These are phyloP conservation scores for Picochlorum sp. DNA, from an alignment of 139 green algal species.

Conservation along the genomic window DNA sequence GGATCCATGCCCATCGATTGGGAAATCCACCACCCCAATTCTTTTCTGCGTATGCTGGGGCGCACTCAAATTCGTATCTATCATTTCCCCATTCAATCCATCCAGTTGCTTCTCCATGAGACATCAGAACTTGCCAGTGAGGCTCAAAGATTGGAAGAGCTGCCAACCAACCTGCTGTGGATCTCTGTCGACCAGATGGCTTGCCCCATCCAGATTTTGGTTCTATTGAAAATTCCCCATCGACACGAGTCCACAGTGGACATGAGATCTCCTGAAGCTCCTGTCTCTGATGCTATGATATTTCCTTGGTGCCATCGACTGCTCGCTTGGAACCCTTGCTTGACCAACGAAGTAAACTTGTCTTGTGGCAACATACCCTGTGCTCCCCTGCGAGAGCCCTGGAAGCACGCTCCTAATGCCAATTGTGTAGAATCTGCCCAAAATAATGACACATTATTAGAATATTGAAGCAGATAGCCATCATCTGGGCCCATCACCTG, in stretches of 20 bases:
- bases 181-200: constrained; percentile 32
- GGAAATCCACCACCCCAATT: constrained; percentile 98
- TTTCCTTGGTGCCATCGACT: constrained; percentile 55
- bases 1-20: constrained; percentile 82
- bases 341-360: constrained; percentile 43
- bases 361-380: neutral
- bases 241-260: constrained; percentile 35
- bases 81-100: constrained; percentile 82
- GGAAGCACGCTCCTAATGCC: constrained; percentile 59
- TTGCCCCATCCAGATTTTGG: constrained; percentile 74
- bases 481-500: constrained; percentile 91
- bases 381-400: neutral
- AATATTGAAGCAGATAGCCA: constrained; percentile 85
- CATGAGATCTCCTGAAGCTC: constrained; percentile 33
- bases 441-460: constrained; percentile 50
- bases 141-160: constrained; percentile 91
- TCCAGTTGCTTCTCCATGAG: constrained; percentile 69
- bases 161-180: constrained; percentile 90
- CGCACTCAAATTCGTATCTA: constrained; percentile 61
- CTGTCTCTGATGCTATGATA: constrained; percentile 43
- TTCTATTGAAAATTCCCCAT: constrained; percentile 63
- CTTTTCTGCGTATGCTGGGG: constrained; percentile 84
- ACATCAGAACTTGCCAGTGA: constrained; percentile 94
- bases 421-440: constrained; percentile 60
- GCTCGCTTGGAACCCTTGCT: constrained; percentile 66